These are phyloP conservation scores for Odontarrhena argentea DNA, from an alignment of 345 rosid genomes.

Conservation along the genomic window DNA sequence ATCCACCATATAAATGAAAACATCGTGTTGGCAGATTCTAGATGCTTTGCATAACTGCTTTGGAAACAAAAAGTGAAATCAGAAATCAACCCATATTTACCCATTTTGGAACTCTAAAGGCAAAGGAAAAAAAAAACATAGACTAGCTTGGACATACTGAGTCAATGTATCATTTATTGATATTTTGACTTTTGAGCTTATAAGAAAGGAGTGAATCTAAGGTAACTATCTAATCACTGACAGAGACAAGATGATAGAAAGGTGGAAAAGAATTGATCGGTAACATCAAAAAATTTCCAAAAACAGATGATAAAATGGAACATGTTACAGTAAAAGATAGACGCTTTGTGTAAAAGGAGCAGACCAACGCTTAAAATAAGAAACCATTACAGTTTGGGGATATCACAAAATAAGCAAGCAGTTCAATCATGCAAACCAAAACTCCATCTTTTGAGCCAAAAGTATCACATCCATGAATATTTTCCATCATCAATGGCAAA, in stretches of 20 bases:
- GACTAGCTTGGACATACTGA: constrained; percentile 3
- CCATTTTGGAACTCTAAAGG: constrained; percentile 4
- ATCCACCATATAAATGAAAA: constrained; percentile 99
- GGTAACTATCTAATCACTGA: not conserved
- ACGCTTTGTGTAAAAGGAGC: constrained; percentile 12
- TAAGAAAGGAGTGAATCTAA: not conserved
- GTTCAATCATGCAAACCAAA: constrained; percentile 21
- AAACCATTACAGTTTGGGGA: constrained; percentile 14
- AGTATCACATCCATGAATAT: not conserved
- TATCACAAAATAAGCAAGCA: constrained; percentile 1
- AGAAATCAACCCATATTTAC: constrained; percentile 11
- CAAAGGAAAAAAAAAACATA: not conserved
- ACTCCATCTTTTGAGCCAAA: constrained; percentile 3
- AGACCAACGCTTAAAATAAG: not conserved
- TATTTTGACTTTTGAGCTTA: not conserved
- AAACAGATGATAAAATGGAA: constrained; percentile 13
- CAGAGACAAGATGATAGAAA: constrained; percentile 6
- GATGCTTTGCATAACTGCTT: constrained; percentile 78
- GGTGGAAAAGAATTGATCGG: not conserved
- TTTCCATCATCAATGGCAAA: not conserved
- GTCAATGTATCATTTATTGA: not conserved
- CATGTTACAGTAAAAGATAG: constrained; percentile 16
- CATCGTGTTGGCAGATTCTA: constrained; percentile 98
- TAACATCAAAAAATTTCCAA: constrained; percentile 14
- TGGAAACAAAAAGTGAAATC: constrained; percentile 9